Base-by-base conservation (phyloP, 2,329 filamentous ascomycete genomes). In the Sarocladiaceae sp. region DNA sequence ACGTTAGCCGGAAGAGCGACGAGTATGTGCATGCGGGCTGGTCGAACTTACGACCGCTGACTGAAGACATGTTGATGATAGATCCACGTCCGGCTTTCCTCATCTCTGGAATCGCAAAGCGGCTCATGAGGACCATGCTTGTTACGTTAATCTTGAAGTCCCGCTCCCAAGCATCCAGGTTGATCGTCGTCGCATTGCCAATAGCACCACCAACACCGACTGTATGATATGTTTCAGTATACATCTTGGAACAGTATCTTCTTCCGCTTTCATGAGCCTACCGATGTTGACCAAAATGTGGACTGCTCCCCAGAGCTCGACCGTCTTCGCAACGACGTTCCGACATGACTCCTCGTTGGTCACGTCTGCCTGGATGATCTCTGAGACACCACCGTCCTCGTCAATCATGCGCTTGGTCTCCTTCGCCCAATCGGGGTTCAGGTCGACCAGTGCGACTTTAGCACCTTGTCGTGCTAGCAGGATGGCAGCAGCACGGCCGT, bases 221-320 rank as follows among this genome's bases (percentile, higher is more conserved):
- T n/a, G n/a, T n/a, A n/a, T n/a, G n/a, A n/a, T n/a, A n/a, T n/a
- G n/a, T n/a, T n/a, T n/a, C n/a, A n/a, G n/a, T n/a, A n/a, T n/a
- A n/a, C n/a, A n/a, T n/a, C n/a, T n/a, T n/a, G n/a, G n/a, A n/a
- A n/a, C n/a, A n/a, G n/a, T n/a, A n/a, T n/a, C n/a, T n/a, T n/a
- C n/a, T n/a, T n/a, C n/a, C n/a, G n/a, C n/a, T n/a, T n/a, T n/a
- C n/a, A n/a, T n/a, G n/a, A n/a, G n/a, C n/a, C n/a, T n/a, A n/a
- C n/a, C 84, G 52, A 81, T 82, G 59, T 87, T 87, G 28, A 87
- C 70, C 1, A 87, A 66, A 37, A 87, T 81, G 58, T 87, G 82
- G 2, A 87, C 56, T 1, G 78, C 68, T 0, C 80, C 81, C 56
- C 78, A 86, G 1, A 63, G 58, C 2, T 68, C 54, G 1, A 82